Evolutionary conservation across 1,139 yeast species (phyloP).

Genomic region (Hansenula anomala): DNA sequence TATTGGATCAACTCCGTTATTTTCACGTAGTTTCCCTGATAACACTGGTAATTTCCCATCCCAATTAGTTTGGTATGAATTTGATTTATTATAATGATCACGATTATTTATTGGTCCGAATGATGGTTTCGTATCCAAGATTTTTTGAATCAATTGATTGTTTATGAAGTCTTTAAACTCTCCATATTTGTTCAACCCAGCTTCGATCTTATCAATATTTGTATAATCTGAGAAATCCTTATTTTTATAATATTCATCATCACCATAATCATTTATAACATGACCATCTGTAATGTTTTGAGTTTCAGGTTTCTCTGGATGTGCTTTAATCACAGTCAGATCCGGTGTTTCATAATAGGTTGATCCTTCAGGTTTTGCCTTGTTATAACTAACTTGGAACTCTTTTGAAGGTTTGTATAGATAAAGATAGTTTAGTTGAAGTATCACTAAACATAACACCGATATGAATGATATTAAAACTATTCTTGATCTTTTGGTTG

Average conservation of each 20-base stretch:
- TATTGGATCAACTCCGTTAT: conserved; percentile 16
- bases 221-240: conserved; percentile 9
- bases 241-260: conserved; percentile 14
- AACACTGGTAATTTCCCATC: conserved; percentile 18
- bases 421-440: not conserved
- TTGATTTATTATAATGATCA: conserved; percentile 17
- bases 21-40: conserved; percentile 20
- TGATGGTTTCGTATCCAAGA: conserved; percentile 13
- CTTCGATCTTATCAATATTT: conserved; percentile 1
- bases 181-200: not conserved
- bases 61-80: conserved; percentile 8
- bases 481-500: not conserved
- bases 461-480: not conserved
- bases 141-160: conserved; percentile 8
- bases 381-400: not conserved
- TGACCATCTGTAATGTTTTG: conserved; percentile 5
- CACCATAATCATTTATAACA: conserved; percentile 10
- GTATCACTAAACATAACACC: not conserved
- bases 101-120: conserved; percentile 15
- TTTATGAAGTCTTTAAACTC: conserved; percentile 5
- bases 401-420: not conserved
- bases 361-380: not conserved
- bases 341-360: conserved; percentile 1
- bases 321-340: conserved; percentile 7
- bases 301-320: conserved; percentile 5